Conservation (phyloP, 768 basidiomycete species). For the Tylopilus sp. region DNA sequence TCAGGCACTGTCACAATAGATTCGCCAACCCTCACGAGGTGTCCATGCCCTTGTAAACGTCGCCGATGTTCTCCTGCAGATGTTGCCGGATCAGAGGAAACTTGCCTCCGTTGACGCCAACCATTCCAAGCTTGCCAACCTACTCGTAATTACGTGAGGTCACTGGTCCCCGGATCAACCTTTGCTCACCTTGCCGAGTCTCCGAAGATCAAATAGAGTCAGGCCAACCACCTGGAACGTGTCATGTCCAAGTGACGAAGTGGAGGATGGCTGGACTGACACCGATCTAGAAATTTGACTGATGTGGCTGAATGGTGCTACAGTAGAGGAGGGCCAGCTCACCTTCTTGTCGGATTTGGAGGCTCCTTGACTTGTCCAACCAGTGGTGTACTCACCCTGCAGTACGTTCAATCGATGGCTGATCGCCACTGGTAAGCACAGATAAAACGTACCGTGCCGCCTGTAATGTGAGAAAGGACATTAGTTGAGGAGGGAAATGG, state of each 20-base stretch:
- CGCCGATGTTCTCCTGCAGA: slow-evolving; percentile 75
- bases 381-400: slow-evolving; percentile 90
- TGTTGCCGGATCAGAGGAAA: slow-evolving; percentile 84
- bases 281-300: slow-evolving; percentile 50
- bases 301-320: not conserved
- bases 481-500: slow-evolving; percentile 3
- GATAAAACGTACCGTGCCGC: slow-evolving; percentile 43
- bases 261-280: slow-evolving; percentile 37
- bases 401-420: not conserved
- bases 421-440: not conserved
- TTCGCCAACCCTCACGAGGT: slow-evolving; percentile 50
- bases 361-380: slow-evolving; percentile 89
- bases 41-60: slow-evolving; percentile 86
- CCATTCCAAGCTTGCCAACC: slow-evolving; percentile 80
- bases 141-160: slow-evolving; percentile 24
- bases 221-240: slow-evolving; percentile 73
- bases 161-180: slow-evolving; percentile 1
- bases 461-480: slow-evolving; percentile 24
- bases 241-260: slow-evolving; percentile 12
- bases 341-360: slow-evolving; percentile 96
- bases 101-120: slow-evolving; percentile 83
- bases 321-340: slow-evolving; percentile 8
- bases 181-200: slow-evolving; percentile 65
- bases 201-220: slow-evolving; percentile 85
- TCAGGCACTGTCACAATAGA: not conserved